Conservation (phyloP, 2,329 filamentous ascomycete species). For the Ciborinia camelliae region DNA sequence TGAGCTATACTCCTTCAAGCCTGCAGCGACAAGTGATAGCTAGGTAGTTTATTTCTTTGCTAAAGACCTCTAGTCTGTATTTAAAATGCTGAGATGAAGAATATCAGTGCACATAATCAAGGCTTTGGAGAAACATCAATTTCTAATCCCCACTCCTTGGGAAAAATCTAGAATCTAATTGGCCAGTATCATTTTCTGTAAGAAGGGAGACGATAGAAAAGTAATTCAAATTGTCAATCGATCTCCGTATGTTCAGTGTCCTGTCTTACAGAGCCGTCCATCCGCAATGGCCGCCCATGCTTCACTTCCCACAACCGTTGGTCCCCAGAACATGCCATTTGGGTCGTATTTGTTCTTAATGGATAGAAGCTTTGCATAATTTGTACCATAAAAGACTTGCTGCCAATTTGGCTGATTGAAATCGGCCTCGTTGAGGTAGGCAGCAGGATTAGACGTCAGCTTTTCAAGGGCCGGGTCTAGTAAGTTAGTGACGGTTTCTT, state of each 20-base stretch:
- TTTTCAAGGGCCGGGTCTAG: not conserved
- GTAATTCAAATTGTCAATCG: too few relatives aligned
- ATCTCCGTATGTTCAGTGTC: not conserved
- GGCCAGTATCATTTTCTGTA: too few relatives aligned
- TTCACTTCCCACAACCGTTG: conserved; percentile 7
- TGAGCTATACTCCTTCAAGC: too few relatives aligned
- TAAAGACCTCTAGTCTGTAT: too few relatives aligned
- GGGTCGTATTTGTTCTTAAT: conserved; percentile 23
- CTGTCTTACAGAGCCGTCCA: conserved; percentile 2
- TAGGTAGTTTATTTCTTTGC: too few relatives aligned
- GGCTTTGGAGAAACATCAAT: too few relatives aligned
- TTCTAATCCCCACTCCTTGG: too few relatives aligned
- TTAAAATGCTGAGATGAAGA: too few relatives aligned
- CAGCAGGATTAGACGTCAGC: not conserved
- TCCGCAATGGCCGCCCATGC: not conserved
- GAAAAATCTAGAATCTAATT: too few relatives aligned
- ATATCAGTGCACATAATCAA: too few relatives aligned
- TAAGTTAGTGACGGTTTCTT: not conserved
- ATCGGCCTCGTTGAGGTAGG: conserved; percentile 50
- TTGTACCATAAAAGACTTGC: conserved; percentile 43
- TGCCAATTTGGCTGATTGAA: conserved; percentile 44
- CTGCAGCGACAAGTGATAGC: too few relatives aligned
- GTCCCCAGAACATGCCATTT: not conserved
- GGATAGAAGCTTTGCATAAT: conserved; percentile 13
- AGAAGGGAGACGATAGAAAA: too few relatives aligned